phyloP scores from a whole-genome alignment of 768 basidiomycete species.

The Chalciporus piperatus region DNA sequence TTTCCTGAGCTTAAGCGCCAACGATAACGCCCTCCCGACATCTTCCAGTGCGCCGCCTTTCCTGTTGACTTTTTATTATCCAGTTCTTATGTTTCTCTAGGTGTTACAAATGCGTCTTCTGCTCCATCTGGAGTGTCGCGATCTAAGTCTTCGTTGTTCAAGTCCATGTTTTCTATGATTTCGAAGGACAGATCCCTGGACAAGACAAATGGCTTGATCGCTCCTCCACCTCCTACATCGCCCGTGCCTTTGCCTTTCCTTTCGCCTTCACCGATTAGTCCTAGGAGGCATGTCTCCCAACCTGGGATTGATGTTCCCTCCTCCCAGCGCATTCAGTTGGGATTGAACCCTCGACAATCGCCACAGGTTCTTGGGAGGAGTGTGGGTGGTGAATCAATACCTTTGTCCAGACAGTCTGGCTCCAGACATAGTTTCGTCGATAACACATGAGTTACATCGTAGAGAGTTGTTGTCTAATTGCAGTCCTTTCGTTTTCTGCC shows the following conservation, averaged over 20 bases:
- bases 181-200: conserved; percentile 41
- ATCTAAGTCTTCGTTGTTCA: conserved; percentile 65
- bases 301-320: conserved; percentile 30
- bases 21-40: conserved; percentile 90
- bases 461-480: not conserved
- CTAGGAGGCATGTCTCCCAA: conserved; percentile 26
- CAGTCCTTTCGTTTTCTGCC: no score
- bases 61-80: not conserved
- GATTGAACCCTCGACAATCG: conserved; percentile 41
- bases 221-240: conserved; percentile 46
- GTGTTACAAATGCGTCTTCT: conserved; percentile 22
- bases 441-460: conserved; percentile 7
- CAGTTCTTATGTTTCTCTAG: conserved; percentile 6
- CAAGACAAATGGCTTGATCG: conserved; percentile 66
- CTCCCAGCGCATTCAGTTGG: conserved; percentile 37
- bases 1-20: conserved; percentile 94
- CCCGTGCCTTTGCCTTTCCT: conserved; percentile 18
- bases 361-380: conserved; percentile 4
- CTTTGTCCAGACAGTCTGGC: conserved; percentile 18
- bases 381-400: conserved; percentile 20
- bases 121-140: conserved; percentile 31
- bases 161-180: conserved; percentile 53
- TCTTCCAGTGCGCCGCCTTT: conserved; percentile 53
- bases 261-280: conserved; percentile 27
- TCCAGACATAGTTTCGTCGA: conserved; percentile 7